Evolutionary conservation across 148 eudicot genomes (phyloP).

Genomic region (Rhododendron ferrugineum): DNA sequence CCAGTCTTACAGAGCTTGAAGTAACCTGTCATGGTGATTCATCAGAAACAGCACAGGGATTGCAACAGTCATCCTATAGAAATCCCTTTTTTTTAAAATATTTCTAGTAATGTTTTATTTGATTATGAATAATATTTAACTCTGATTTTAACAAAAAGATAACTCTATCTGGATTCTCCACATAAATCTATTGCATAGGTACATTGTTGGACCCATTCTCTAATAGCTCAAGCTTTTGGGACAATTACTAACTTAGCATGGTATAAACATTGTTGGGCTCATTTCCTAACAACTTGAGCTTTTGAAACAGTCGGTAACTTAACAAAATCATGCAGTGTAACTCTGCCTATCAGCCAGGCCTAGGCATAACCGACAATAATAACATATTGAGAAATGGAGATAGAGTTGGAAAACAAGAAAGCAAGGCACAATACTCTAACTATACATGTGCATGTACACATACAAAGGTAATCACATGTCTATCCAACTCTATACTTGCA

Average conservation of each 20-base stretch:
- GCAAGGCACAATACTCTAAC: neutral
- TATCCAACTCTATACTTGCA: neutral
- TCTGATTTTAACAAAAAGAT: neutral
- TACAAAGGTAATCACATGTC: neutral
- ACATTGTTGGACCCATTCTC: neutral
- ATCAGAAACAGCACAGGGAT: neutral
- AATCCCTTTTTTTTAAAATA: neutral
- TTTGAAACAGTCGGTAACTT: neutral
- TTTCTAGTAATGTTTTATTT: too few species aligned
- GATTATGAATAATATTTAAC: neutral
- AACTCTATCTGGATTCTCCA: neutral
- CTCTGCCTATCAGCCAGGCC: neutral
- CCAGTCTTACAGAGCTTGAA: constrained; percentile 83
- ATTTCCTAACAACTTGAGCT: neutral
- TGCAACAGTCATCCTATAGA: neutral
- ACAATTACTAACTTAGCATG: neutral
- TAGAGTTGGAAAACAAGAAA: neutral
- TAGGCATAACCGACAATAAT: neutral
- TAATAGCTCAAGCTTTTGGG: neutral
- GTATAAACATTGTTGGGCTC: neutral
- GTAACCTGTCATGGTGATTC: constrained; percentile 59
- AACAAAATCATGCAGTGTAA: neutral
- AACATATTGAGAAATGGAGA: neutral
- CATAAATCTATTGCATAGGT: neutral
- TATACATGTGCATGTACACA: neutral